Evolutionary conservation across 2,329 filamentous ascomycete genomes (phyloP), one percentile per base, ranked within the genome.

Genomic region (Penicillium psychrosexuale): DNA sequence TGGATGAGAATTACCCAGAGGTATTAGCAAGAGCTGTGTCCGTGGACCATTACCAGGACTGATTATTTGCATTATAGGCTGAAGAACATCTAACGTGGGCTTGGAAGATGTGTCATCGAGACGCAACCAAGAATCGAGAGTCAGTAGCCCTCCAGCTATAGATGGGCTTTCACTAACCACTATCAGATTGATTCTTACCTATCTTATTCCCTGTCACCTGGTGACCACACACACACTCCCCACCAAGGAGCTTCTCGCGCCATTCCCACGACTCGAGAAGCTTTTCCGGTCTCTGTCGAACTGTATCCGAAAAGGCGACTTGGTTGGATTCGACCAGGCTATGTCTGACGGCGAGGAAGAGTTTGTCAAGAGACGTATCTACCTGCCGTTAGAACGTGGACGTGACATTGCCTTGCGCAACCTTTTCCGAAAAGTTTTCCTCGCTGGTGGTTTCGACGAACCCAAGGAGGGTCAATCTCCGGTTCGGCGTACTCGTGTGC

Each of bases 331-430:
- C 66, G 92, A 97, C 65, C 76, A 84, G 17, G 91, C 92, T 2
- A 82, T 99, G 28, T 82, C 87, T 47, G 84, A 86, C 8, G 88
- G 89, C 27, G 92, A 97, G 74, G 86, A 91, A n/a, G 90, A 94
- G 63, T 96, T 97, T 64, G 91, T 97, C 60, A 93, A 89, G 72
- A 85, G 89, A 30, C 88, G 93, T 42, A 96, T 99, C 64, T 99
- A 97, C 73, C 83, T 99, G 22, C 97, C 94, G 0, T 82, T 99
- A 0, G 94, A 99, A 71, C 85, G 94, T 40, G 90, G 91, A 12
- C 88, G 94, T 47, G 94, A 99, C 67, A 91, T 97, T 58, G 89
- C 91, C 9, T 75, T 99, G 59, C 88, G 94, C 53, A 99, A 99
- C 69, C 80, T 99, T 3, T 84, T 97, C 57, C 85, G 94, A 38